phyloP scores from a whole-genome alignment of 2,329 filamentous ascomycete genomes.

The Alternaria sp. region DNA sequence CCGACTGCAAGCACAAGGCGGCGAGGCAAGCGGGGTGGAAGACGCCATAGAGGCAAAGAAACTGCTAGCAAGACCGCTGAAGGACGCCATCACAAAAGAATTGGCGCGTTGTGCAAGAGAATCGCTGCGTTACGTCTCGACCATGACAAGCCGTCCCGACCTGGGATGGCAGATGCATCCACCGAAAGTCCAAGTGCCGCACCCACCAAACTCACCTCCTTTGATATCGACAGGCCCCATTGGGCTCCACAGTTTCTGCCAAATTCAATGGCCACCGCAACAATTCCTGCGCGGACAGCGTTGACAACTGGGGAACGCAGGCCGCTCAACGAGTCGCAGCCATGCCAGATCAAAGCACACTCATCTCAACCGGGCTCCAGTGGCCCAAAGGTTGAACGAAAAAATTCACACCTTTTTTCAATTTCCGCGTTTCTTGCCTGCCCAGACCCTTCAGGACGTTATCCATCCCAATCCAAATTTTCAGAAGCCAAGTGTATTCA shows the following conservation, averaged over 20 bases:
- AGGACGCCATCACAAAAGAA: slow-evolving; percentile 2
- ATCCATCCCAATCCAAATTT: not conserved
- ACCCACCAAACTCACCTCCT: slow-evolving; percentile 1
- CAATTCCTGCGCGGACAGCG: not conserved
- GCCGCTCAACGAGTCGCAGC: not conserved
- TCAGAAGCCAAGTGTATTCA: not conserved
- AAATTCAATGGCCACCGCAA: slow-evolving; percentile 4
- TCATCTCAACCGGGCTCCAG: not conserved
- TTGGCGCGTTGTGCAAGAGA: slow-evolving; percentile 20
- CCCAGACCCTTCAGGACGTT: not conserved
- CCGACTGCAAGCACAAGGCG: slow-evolving; percentile 15
- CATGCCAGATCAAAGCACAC: not conserved
- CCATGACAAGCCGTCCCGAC: slow-evolving; percentile 5
- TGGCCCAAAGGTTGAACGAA: not conserved
- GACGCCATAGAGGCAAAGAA: slow-evolving; percentile 24
- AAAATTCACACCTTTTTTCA: not conserved
- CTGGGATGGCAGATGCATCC: not conserved
- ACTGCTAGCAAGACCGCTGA: slow-evolving; percentile 7
- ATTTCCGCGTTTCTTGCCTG: not conserved
- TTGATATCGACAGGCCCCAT: slow-evolving; percentile 27
- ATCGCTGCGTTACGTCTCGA: slow-evolving; percentile 22
- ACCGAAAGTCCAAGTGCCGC: not conserved
- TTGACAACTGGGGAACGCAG: not conserved
- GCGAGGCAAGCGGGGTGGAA: slow-evolving; percentile 34
- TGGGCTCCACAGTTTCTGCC: slow-evolving; percentile 38